Evolutionary conservation across 176 grass and related monocot genomes (phyloP).

Genomic region (Paspalum vaginatum): DNA sequence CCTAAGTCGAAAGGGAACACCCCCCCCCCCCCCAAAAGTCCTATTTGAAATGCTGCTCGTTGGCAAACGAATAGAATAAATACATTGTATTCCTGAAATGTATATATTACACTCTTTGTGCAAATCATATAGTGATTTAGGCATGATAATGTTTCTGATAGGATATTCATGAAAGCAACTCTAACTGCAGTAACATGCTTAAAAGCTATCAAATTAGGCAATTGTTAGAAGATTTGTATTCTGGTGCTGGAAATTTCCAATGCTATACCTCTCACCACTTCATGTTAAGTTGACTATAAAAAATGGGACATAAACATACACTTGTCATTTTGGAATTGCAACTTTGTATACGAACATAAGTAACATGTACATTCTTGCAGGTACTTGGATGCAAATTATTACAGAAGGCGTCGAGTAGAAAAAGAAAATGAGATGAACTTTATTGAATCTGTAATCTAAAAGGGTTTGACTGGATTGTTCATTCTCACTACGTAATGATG

Average conservation of each 20-base stretch:
- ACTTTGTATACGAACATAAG: background rate
- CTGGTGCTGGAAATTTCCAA: background rate
- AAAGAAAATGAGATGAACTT: slow-evolving; percentile 81
- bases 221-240: background rate
- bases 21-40: no score
- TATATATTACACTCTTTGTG: background rate
- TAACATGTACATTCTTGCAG: slow-evolving; percentile 43
- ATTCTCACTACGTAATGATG: slow-evolving; percentile 35
- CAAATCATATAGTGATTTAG: background rate
- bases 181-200: background rate
- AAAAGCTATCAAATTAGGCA: background rate
- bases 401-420: slow-evolving; percentile 74
- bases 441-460: slow-evolving; percentile 99
- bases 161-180: background rate
- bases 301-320: background rate
- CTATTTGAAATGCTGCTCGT: background rate
- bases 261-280: background rate
- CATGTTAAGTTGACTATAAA: background rate
- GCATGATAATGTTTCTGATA: background rate
- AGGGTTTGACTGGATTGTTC: slow-evolving; percentile 86
- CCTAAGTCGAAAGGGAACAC: background rate
- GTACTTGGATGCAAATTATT: slow-evolving; percentile 89
- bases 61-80: background rate
- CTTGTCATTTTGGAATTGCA: slow-evolving; percentile 13
- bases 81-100: background rate